A percentile compares a stretch with the other conserved stretches of the same genome.
These are phyloP conservation scores for Puccinia coronata DNA, from an alignment of 1,284 basidiomycete genomes.

Conservation along the genomic window DNA sequence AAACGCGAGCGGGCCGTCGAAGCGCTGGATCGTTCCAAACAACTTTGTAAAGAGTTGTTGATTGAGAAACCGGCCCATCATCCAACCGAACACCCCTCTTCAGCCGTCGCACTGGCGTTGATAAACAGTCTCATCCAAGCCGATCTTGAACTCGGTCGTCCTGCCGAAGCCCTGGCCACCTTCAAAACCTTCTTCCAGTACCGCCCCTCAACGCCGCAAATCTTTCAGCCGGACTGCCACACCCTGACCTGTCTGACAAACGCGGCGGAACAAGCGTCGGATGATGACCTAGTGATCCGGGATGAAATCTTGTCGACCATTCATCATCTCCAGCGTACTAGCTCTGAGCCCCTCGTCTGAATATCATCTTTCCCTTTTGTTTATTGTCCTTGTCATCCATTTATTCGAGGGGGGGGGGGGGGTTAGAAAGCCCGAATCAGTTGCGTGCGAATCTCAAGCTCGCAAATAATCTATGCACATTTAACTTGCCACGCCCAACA, in stretches of 20 bases:
- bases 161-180: neutral
- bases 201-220: too few relatives aligned
- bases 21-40: neutral
- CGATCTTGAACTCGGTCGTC: slow-evolving; percentile 14
- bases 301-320: neutral
- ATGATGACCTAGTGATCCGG: neutral
- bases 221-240: too few relatives aligned
- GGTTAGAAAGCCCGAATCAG: too few relatives aligned
- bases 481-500: too few relatives aligned
- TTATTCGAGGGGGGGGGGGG: too few relatives aligned
- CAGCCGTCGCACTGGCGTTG: neutral
- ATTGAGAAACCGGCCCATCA: neutral
- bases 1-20: neutral
- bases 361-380: too few relatives aligned
- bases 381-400: too few relatives aligned
- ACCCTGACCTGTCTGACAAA: neutral
- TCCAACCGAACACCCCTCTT: neutral
- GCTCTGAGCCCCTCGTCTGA: neutral
- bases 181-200: slow-evolving; percentile 8
- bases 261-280: neutral
- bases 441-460: too few relatives aligned
- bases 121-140: slow-evolving; percentile 33
- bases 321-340: neutral
- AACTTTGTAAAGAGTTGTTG: neutral
- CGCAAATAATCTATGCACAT: too few relatives aligned